Percentiles rank a stretch among this genome's conserved stretches.
These are phyloP conservation scores for Naegleria gruberi DNA, from an alignment of 208 protist species.

Conservation along the genomic window DNA sequence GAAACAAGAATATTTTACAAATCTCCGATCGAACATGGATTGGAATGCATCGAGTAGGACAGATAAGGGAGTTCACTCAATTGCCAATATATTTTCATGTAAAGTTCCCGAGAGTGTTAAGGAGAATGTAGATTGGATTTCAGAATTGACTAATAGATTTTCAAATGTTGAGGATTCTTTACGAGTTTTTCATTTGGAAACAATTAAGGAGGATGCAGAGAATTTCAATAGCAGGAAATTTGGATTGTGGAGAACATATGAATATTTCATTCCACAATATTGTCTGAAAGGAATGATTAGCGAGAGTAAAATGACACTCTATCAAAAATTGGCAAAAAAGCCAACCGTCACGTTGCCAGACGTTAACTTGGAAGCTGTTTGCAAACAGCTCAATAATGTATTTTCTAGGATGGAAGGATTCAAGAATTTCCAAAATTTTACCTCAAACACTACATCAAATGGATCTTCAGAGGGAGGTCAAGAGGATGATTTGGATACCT, in stretches of 20 bases:
- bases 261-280: neutral
- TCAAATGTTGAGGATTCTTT: neutral
- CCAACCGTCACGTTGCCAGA: neutral
- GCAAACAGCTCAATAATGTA: neutral
- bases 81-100: neutral
- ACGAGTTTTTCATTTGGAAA: neutral
- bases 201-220: neutral
- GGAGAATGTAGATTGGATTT: neutral
- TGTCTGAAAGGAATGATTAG: neutral
- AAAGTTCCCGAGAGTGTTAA: neutral
- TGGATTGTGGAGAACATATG: neutral
- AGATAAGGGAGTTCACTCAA: neutral
- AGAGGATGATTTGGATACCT: neutral
- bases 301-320: no score
- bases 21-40: neutral
- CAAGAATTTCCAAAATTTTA: neutral
- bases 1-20: neutral
- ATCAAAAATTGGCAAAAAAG: neutral
- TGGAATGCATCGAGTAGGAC: neutral
- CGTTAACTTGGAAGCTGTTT: neutral
- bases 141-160: neutral
- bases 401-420: neutral
- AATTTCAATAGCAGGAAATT: neutral
- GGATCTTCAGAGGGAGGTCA: neutral
- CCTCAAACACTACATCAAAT: neutral